These are phyloP conservation scores for Ustilaginoidea virens DNA, from an alignment of 2,329 filamentous ascomycete species.

Conservation along the genomic window DNA sequence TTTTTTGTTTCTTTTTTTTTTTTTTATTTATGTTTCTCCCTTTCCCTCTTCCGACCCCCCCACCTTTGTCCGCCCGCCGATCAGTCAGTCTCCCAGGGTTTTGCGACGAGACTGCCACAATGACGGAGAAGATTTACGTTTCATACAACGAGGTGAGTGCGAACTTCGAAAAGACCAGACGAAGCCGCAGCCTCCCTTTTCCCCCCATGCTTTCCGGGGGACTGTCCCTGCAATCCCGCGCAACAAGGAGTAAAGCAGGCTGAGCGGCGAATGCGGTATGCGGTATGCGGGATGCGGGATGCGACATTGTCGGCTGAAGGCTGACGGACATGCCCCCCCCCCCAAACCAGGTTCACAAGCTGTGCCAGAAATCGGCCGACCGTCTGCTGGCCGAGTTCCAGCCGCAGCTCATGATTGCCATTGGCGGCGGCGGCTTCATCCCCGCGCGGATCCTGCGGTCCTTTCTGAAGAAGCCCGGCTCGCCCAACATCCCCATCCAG, in stretches of 20 bases:
- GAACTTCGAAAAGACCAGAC: background rate
- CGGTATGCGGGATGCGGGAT: no score
- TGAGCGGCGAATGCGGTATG: background rate
- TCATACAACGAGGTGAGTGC: constrained; percentile 75
- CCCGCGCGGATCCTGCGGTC: constrained; percentile 93
- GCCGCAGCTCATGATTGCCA: constrained; percentile 95
- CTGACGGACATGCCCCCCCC: no score
- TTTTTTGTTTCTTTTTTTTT: no score
- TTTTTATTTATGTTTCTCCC: no score
- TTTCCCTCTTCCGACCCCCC: no score
- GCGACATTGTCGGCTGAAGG: no score
- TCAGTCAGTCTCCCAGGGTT: no score
- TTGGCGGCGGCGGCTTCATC: constrained; percentile 93
- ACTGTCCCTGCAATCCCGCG: no score
- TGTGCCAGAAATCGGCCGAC: constrained; percentile 76
- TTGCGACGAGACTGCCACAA: constrained; percentile 32
- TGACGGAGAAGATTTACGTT: constrained; percentile 77
- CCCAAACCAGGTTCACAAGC: constrained; percentile 96
- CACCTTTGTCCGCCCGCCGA: no score
- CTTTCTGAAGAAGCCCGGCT: constrained; percentile 80
- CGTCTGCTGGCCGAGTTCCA: constrained; percentile 73
- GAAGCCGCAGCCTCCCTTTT: no score
- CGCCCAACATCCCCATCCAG: constrained; percentile 95
- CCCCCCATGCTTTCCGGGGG: no score
- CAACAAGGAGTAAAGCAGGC: background rate